These are phyloP conservation scores for Penicillium pulvis DNA, from an alignment of 495 filamentous ascomycete species.

Conservation along the genomic window DNA sequence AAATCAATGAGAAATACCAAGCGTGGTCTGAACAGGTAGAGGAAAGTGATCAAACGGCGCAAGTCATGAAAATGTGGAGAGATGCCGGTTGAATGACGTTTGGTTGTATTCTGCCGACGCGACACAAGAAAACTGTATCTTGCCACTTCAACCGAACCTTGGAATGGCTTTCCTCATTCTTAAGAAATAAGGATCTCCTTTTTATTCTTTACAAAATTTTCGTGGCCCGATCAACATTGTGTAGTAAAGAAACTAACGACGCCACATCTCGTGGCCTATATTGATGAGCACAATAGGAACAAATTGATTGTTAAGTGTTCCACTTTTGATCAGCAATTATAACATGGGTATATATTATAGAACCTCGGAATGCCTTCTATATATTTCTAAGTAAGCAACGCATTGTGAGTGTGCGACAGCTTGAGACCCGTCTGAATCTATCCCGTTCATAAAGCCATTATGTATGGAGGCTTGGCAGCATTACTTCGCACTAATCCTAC, in stretches of 20 bases:
- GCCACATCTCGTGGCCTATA: neutral
- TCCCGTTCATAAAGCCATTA: too few species aligned
- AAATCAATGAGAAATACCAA: neutral
- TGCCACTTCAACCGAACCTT: neutral
- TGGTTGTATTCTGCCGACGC: constrained; percentile 8
- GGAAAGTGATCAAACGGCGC: neutral
- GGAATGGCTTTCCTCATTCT: neutral
- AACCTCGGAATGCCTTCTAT: too few species aligned
- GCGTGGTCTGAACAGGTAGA: neutral
- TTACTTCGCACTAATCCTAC: too few species aligned
- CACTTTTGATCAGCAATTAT: neutral
- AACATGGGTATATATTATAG: neutral
- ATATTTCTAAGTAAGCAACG: too few species aligned
- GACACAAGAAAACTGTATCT: neutral
- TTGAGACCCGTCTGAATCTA: too few species aligned
- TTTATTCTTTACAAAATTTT: neutral
- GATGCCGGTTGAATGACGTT: constrained; percentile 15
- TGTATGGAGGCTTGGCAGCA: too few species aligned
- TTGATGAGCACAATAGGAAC: neutral
- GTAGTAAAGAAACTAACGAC: neutral
- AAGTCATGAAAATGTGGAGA: constrained; percentile 18
- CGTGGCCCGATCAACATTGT: neutral
- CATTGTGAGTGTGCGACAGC: too few species aligned
- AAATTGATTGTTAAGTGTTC: neutral
- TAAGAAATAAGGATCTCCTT: neutral